Conservation (phyloP, 169 alveolate genomes). For the Eimeria maxima region DNA sequence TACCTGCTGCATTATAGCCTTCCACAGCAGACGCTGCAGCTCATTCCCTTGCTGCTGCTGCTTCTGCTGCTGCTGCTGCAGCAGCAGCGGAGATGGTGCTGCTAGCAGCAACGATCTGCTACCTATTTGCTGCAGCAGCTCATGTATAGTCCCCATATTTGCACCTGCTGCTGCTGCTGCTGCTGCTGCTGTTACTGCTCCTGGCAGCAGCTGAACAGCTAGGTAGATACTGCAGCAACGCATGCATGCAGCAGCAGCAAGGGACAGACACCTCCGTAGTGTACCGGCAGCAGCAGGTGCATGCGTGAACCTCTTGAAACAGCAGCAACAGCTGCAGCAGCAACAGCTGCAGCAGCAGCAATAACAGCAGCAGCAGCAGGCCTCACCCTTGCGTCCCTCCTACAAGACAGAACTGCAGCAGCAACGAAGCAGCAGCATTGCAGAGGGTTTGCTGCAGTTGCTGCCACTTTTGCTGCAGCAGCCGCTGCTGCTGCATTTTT, state of each 20-base stretch:
- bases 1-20: conserved; percentile 22
- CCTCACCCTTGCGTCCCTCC: conserved; percentile 50
- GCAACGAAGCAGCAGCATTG: conserved; percentile 22
- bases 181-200: conserved; percentile 32
- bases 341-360: conserved; percentile 43
- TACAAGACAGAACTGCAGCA: conserved; percentile 40
- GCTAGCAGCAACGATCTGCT: conserved; percentile 32
- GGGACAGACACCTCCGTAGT: too few species aligned
- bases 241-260: neutral
- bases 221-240: conserved; percentile 45
- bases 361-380: neutral
- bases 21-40: conserved; percentile 56
- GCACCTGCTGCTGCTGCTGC: conserved; percentile 40
- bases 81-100: conserved; percentile 32
- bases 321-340: conserved; percentile 9
- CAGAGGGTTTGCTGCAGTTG: conserved; percentile 50
- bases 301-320: neutral
- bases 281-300: neutral
- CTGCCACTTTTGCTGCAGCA: conserved; percentile 46
- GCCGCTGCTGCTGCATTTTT: too few species aligned
- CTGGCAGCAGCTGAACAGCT: conserved; percentile 50
- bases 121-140: conserved; percentile 45
- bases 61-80: conserved; percentile 33
- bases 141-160: neutral
- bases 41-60: conserved; percentile 41